Base-by-base conservation (phyloP, 2,329 filamentous ascomycete genomes). In the Lasiodiplodia hormozganensis region DNA sequence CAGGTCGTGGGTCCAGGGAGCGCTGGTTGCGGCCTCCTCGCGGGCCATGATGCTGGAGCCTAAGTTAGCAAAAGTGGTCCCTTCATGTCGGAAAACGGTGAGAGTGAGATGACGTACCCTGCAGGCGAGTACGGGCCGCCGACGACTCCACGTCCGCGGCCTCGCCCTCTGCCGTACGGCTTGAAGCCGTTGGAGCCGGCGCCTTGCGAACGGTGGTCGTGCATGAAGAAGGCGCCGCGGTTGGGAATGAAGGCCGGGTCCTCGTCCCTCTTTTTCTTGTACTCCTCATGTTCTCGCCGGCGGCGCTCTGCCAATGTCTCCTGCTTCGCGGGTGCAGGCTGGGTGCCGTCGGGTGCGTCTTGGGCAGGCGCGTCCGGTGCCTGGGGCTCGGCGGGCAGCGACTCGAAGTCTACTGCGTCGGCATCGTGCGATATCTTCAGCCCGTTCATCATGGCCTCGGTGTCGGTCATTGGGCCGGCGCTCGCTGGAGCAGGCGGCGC, bases 191-290 rank as follows among this genome's bases (percentile, higher is more conserved):
- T 95, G 65, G 90, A 87, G 72, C 89, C 88, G 54, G 90, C 87
- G n/a, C 91, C 91, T 68, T 91, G 88, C 73, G 93, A 90, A 70
- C 93, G 88, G 76, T 96, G 93, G 78, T 98, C 96, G 80, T 98
- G 95, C 88, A 98, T 94, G 83, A 97, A 98, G 84, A 98, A 98
- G 70, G 92, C 91, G 69, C 96, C 96, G 72, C 95, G 87, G 76
- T 96, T 97, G 66, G 96, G 95, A 67, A 97, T 95, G 81, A 97
- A 97, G 12, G 94, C 90, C 43, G 95, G 95, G 78, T 97, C 93
- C 74, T 93, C 90, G 77, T 97, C 93, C 73, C 93, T 88, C 79
- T 92, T 92, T 82, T 91, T 93, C 81, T 91, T 90, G 82, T 97
- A 96, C 76, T 97, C 93, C 72, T 97, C 94, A 75, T 97, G 93